Percentiles rank a stretch among this genome's conserved stretches.
These are phyloP conservation scores for Plenodomus lindquistii DNA, from an alignment of 2,329 filamentous ascomycete genomes.

Conservation along the genomic window DNA sequence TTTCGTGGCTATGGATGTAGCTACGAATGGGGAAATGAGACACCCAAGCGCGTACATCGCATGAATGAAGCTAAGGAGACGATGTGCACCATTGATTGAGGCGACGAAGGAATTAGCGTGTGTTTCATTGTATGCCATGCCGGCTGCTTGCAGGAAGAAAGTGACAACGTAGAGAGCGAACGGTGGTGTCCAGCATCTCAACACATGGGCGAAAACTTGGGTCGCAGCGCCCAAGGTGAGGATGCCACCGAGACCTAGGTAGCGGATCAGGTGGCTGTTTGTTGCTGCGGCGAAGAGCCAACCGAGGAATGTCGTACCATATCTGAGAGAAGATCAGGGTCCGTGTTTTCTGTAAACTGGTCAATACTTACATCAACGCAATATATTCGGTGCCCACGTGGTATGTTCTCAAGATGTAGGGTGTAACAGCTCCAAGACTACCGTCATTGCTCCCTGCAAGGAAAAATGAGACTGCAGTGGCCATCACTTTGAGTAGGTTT, in stretches of 20 bases:
- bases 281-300: slow-evolving; percentile 63
- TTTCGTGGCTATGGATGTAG: slow-evolving; percentile 34
- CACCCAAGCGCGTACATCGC: slow-evolving; percentile 64
- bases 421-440: slow-evolving; percentile 64
- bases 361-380: slow-evolving; percentile 51
- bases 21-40: slow-evolving; percentile 59
- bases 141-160: slow-evolving; percentile 62
- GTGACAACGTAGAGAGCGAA: slow-evolving; percentile 61
- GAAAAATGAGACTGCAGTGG: slow-evolving; percentile 62
- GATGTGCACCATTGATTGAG: slow-evolving; percentile 56
- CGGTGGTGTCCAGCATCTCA: slow-evolving; percentile 61
- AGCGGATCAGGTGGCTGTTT: slow-evolving; percentile 58
- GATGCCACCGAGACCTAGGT: slow-evolving; percentile 60
- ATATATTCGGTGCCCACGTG: slow-evolving; percentile 52
- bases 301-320: slow-evolving; percentile 61
- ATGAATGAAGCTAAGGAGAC: slow-evolving; percentile 67
- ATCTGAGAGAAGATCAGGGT: slow-evolving; percentile 30
- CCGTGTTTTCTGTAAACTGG: background rate
- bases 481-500: slow-evolving; percentile 52
- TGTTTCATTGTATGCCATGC: slow-evolving; percentile 67
- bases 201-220: slow-evolving; percentile 58
- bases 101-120: slow-evolving; percentile 66
- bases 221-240: slow-evolving; percentile 60
- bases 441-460: slow-evolving; percentile 69
- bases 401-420: slow-evolving; percentile 64